Conservation (phyloP, 2,329 filamentous ascomycete genomes). For the Ascocoryne sarcoides region DNA sequence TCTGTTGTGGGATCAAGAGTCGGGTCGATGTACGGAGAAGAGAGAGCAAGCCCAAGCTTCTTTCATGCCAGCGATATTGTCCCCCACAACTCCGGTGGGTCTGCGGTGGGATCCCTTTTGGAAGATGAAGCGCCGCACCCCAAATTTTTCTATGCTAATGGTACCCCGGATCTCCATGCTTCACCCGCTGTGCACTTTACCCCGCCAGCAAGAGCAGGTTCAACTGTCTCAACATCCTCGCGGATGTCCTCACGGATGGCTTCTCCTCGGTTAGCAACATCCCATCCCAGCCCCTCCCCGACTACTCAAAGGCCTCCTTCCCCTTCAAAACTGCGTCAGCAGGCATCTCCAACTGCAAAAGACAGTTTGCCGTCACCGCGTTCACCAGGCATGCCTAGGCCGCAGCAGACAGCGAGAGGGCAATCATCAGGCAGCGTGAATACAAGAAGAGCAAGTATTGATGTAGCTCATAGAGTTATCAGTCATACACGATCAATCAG, state of each 20-base stretch:
- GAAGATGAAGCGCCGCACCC: constrained; percentile 30
- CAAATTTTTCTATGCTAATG: constrained; percentile 73
- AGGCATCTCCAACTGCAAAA: constrained; percentile 18
- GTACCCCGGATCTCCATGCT: constrained; percentile 42
- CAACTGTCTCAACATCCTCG: constrained; percentile 38
- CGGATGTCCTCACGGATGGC: constrained; percentile 31
- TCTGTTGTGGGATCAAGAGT: not conserved
- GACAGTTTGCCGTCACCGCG: constrained; percentile 16
- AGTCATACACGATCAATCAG: constrained; percentile 24
- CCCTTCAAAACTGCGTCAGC: constrained; percentile 37
- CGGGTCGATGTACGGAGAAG: not conserved
- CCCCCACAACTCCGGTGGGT: constrained; percentile 19
- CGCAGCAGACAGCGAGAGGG: constrained; percentile 13
- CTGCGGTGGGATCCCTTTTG: constrained; percentile 18
- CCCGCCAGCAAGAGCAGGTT: constrained; percentile 35
- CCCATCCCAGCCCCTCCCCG: constrained; percentile 21
- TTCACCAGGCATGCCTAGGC: constrained; percentile 18
- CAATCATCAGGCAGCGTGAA: constrained; percentile 20
- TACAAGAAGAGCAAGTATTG: constrained; percentile 17
- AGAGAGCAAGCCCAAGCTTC: constrained; percentile 25
- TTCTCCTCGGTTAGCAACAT: constrained; percentile 27
- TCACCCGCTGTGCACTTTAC: constrained; percentile 29
- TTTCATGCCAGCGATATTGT: constrained; percentile 37
- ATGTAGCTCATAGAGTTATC: constrained; percentile 7
- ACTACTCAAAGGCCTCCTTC: constrained; percentile 39